Evolutionary conservation across 2,329 filamentous ascomycete species (phyloP).

Genomic region (Fusarium phyllophilum): DNA sequence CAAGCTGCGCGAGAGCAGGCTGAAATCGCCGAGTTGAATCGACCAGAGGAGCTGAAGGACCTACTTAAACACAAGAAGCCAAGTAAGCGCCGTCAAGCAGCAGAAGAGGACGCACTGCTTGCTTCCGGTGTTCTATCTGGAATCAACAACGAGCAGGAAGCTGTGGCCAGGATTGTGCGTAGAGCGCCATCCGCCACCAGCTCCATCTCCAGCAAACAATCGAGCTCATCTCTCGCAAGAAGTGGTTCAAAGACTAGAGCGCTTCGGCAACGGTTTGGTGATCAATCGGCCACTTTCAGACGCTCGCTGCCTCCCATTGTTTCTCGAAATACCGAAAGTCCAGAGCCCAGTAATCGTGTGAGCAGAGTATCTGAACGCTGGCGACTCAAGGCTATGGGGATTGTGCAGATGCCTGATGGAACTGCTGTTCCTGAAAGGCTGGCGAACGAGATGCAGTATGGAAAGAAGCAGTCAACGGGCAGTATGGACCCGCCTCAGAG

Average conservation of each 20-base stretch:
- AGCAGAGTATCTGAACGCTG: constrained; percentile 57
- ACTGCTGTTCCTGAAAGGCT: constrained; percentile 63
- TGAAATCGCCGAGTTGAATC: constrained; percentile 44
- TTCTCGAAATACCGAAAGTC: constrained; percentile 40
- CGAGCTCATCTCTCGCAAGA: constrained; percentile 33
- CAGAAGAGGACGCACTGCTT: constrained; percentile 52
- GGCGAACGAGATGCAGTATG: constrained; percentile 56
- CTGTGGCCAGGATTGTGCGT: constrained; percentile 50
- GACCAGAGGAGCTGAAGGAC: constrained; percentile 49
- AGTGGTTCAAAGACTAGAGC: constrained; percentile 52
- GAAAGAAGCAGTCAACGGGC: constrained; percentile 53
- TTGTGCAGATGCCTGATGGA: constrained; percentile 64
- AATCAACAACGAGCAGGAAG: constrained; percentile 51
- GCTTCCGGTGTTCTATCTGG: constrained; percentile 56
- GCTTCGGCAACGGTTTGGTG: constrained; percentile 49
- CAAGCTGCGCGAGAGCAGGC: constrained; percentile 41
- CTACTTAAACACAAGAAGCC: constrained; percentile 47
- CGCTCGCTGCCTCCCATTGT: constrained; percentile 53
- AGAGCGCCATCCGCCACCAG: constrained; percentile 38
- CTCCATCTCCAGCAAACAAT: constrained; percentile 35
- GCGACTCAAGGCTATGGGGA: constrained; percentile 61
- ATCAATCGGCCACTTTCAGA: constrained; percentile 48
- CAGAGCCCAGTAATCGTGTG: constrained; percentile 41
- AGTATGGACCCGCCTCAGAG: constrained; percentile 44
- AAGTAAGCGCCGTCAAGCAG: constrained; percentile 46